Conservation (phyloP, 2,329 filamentous ascomycete genomes). For the Fusarium robinianum region DNA sequence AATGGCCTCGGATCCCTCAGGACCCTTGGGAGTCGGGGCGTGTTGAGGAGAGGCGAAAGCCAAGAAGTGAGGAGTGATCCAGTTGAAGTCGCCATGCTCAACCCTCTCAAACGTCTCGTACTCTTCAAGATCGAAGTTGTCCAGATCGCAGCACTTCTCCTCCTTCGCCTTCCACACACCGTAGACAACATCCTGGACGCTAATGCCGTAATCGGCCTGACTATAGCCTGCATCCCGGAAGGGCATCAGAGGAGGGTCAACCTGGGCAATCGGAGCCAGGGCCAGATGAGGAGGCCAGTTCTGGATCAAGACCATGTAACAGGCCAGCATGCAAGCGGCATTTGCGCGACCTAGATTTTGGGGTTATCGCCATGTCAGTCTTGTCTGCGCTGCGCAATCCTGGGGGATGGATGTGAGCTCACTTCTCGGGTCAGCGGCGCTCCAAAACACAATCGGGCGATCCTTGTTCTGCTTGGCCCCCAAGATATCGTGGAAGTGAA, state of each 20-base stretch:
- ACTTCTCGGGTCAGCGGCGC: conserved; percentile 88
- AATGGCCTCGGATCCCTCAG: conserved; percentile 70
- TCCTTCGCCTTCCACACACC: conserved; percentile 99
- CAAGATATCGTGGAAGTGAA: conserved; percentile 93
- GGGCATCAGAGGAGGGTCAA: conserved; percentile 97
- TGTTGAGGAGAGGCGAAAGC: conserved; percentile 96
- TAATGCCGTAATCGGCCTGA: conserved; percentile 94
- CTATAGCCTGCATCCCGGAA: conserved; percentile 98
- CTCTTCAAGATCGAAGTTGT: conserved; percentile 95
- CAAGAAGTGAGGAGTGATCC: conserved; percentile 93
- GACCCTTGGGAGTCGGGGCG: conserved; percentile 72
- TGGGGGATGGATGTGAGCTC: conserved; percentile 45
- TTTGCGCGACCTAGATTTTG: conserved; percentile 74
- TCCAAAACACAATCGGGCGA: conserved; percentile 94
- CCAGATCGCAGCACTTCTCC: conserved; percentile 85
- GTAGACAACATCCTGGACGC: conserved; percentile 96
- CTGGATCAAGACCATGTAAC: conserved; percentile 99
- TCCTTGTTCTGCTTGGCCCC: conserved; percentile 90
- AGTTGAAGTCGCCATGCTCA: conserved; percentile 99
- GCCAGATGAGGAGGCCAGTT: conserved; percentile 96
- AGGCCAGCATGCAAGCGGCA: conserved; percentile 90
- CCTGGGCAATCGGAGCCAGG: conserved; percentile 91
- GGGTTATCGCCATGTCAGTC: conserved; percentile 17
- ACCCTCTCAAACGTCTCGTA: conserved; percentile 96
- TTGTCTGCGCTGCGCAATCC: conserved; percentile 1